Conservation (phyloP, 1,284 basidiomycete genomes). For the Crocinoboletus sp. region DNA sequence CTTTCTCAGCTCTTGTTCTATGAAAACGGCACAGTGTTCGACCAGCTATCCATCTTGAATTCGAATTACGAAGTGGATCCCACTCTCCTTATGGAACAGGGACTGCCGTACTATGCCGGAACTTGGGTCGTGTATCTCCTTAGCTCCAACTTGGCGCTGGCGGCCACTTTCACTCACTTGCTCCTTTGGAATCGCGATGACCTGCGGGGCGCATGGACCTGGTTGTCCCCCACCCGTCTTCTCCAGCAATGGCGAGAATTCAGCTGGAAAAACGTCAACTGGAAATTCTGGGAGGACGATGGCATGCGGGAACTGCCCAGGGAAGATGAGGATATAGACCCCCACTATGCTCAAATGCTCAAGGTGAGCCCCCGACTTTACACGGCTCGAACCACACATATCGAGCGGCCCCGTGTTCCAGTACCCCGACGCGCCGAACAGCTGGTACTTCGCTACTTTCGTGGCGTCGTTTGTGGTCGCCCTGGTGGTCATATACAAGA, state of each 20-base stretch:
- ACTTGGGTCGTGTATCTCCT: slow-evolving; percentile 40
- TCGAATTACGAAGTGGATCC: slow-evolving; percentile 45
- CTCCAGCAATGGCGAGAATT: slow-evolving; percentile 24
- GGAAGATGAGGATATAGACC: slow-evolving; percentile 38
- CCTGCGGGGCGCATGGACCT: slow-evolving; percentile 40
- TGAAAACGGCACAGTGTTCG: slow-evolving; percentile 43
- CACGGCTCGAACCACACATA: background rate
- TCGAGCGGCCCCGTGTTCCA: slow-evolving; percentile 11
- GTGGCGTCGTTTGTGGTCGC: slow-evolving; percentile 37
- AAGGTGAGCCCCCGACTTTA: slow-evolving; percentile 31
- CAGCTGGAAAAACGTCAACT: slow-evolving; percentile 32
- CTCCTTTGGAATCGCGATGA: slow-evolving; percentile 49
- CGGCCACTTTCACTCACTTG: slow-evolving; percentile 48
- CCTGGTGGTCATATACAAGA: slow-evolving; percentile 46
- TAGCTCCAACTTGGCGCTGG: slow-evolving; percentile 33
- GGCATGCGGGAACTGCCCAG: slow-evolving; percentile 32
- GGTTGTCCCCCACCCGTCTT: slow-evolving; percentile 33
- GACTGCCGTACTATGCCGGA: slow-evolving; percentile 34
- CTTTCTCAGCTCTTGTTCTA: slow-evolving; percentile 52
- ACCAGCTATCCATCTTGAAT: slow-evolving; percentile 46
- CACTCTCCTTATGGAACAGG: slow-evolving; percentile 39
- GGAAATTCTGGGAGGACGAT: slow-evolving; percentile 43
- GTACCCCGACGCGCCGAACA: slow-evolving; percentile 45
- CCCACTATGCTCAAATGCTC: slow-evolving; percentile 53
- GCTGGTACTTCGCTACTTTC: slow-evolving; percentile 43